Percentiles rank a stretch among this genome's conserved stretches.
These are phyloP conservation scores for Zasmidium angulare DNA, from an alignment of 2,329 filamentous ascomycete genomes.

Conservation along the genomic window DNA sequence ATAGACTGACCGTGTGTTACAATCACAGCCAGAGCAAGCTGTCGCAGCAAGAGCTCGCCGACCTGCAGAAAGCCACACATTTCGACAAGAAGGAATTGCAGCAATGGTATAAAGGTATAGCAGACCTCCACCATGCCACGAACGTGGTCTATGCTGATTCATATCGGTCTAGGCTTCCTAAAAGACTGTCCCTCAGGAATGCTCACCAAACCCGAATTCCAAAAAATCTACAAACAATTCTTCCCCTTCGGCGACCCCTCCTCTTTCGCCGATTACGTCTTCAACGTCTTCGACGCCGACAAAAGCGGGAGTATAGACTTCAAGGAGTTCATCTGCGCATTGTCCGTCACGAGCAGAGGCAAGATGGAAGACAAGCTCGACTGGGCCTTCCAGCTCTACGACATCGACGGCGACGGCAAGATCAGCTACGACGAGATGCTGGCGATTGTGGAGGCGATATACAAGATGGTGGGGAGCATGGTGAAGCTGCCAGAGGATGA, in stretches of 20 bases:
- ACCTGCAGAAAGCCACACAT: conserved; percentile 94
- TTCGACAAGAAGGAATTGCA: conserved; percentile 99
- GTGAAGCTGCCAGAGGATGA: conserved; percentile 98
- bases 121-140: too few species aligned
- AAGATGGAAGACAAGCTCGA: conserved; percentile 99
- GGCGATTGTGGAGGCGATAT: conserved; percentile 97
- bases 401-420: conserved; percentile 98
- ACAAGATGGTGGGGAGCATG: conserved; percentile 99
- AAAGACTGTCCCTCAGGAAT: conserved; percentile 98
- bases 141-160: conserved; percentile 25
- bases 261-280: conserved; percentile 97
- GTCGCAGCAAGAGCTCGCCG: conserved; percentile 89
- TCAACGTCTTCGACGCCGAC: conserved; percentile 98
- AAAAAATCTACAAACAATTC: conserved; percentile 99
- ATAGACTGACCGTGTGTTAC: conserved; percentile 33
- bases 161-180: conserved; percentile 74
- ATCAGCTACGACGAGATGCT: conserved; percentile 99
- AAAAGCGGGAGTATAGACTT: conserved; percentile 98
- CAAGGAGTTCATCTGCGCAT: conserved; percentile 98
- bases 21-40: conserved; percentile 88
- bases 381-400: conserved; percentile 99
- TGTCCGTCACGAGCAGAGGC: conserved; percentile 93
- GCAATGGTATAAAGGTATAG: conserved; percentile 97
- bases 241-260: conserved; percentile 98
- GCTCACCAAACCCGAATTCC: conserved; percentile 97